phyloP scores from a whole-genome alignment of 1,139 yeast species.

The Saccharomyces hybrid region DNA sequence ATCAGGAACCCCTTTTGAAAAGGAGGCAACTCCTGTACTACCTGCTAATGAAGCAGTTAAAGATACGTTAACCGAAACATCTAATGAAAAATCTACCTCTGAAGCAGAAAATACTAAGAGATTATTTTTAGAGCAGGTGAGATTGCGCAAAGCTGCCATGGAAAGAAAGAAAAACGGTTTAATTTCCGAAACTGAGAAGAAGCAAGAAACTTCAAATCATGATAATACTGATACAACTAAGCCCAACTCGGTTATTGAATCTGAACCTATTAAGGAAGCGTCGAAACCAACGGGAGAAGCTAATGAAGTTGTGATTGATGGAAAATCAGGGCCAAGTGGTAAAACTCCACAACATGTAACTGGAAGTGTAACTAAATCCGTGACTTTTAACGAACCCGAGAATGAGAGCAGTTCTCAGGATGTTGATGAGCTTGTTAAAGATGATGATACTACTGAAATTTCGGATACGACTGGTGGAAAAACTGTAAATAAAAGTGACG shows the following conservation, averaged over 20 bases:
- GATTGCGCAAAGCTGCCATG: slow-evolving; percentile 21
- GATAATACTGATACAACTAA: background rate
- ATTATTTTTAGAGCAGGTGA: slow-evolving; percentile 22
- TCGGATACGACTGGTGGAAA: background rate
- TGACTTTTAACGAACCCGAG: slow-evolving; percentile 3
- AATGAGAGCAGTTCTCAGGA: background rate
- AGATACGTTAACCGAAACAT: background rate
- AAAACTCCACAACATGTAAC: slow-evolving; percentile 1
- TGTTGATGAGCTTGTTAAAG: background rate
- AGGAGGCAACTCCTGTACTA: slow-evolving; percentile 4
- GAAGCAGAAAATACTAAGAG: slow-evolving; percentile 15
- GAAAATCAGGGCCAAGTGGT: slow-evolving; percentile 1
- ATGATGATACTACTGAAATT: background rate
- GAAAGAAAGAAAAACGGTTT: slow-evolving; percentile 21
- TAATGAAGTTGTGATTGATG: background rate
- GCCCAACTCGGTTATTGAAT: background rate
- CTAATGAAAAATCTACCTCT: background rate
- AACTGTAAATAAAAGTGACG: background rate
- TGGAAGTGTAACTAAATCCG: slow-evolving; percentile 10
- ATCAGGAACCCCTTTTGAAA: slow-evolving; percentile 9
- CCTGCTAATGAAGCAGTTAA: background rate
- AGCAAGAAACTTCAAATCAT: background rate
- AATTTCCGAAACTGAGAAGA: background rate
- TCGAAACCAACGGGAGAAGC: background rate
- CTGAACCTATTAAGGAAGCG: background rate